These are phyloP conservation scores for Cinnamomum chago DNA, from an alignment of 164 flowering plant genomes.

Conservation along the genomic window DNA sequence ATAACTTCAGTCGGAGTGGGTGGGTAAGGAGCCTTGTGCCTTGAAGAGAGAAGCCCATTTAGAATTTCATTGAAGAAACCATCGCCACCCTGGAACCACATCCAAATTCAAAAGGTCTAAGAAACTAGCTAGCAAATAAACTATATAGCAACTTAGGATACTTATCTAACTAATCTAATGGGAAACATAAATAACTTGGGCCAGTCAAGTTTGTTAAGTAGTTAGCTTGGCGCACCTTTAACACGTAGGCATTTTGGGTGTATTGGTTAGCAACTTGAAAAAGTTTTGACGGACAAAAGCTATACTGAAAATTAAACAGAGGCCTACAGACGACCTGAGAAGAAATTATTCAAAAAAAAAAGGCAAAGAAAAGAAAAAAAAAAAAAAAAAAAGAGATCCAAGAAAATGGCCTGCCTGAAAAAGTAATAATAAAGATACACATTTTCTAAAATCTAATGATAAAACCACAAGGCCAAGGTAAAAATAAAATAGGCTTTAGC, in stretches of 20 bases:
- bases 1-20: constrained; percentile 59
- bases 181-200: not conserved
- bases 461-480: not conserved
- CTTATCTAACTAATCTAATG: not conserved
- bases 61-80: constrained; percentile 95
- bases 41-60: constrained; percentile 69
- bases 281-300: no score
- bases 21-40: constrained; percentile 73
- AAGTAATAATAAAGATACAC: not conserved
- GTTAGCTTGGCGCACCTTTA: no score
- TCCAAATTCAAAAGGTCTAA: not conserved
- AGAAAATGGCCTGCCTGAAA: not conserved
- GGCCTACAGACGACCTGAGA: no score
- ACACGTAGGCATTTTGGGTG: no score
- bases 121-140: not conserved
- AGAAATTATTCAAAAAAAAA: no score
- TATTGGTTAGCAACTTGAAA: no score
- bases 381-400: no score
- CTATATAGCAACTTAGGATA: not conserved
- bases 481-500: not conserved
- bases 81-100: constrained; percentile 82
- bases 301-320: no score
- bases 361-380: no score
- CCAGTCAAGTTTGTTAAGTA: no score
- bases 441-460: not conserved